A percentile compares a stretch with the other conserved stretches of the same genome.
phyloP scores from a whole-genome alignment of 108 stramenopile genomes.

The Skeletonema menzelii region DNA sequence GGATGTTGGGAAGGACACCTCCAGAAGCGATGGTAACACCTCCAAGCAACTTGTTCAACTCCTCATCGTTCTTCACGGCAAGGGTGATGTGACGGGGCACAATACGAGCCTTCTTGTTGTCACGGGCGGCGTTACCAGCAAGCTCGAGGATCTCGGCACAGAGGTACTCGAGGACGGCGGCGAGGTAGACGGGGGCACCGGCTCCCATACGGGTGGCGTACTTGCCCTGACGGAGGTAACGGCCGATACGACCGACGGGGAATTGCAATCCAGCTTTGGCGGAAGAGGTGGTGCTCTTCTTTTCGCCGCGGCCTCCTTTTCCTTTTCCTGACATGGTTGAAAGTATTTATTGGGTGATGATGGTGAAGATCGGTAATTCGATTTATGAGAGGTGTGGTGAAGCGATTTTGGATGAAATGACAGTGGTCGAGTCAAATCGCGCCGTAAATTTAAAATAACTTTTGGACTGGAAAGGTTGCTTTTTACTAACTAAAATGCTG shows the following conservation, averaged over 20 bases:
- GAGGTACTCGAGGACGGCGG: conserved; percentile 56
- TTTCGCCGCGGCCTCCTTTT: conserved; percentile 62
- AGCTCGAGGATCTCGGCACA: conserved; percentile 94
- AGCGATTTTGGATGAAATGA: neutral
- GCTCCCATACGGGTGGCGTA: conserved; percentile 94
- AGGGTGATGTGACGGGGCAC: conserved; percentile 94
- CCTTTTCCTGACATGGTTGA: conserved; percentile 43
- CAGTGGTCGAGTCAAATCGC: neutral
- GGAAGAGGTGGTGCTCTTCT: conserved; percentile 81
- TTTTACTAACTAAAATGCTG: neutral
- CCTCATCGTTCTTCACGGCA: conserved; percentile 90
- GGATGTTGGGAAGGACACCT: conserved; percentile 93
- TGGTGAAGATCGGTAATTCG: neutral
- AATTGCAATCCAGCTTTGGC: conserved; percentile 96
- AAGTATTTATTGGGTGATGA: neutral
- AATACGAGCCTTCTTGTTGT: conserved; percentile 96
- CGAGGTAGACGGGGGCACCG: conserved; percentile 92
- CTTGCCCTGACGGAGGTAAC: conserved; percentile 95
- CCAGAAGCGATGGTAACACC: conserved; percentile 57
- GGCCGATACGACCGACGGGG: conserved; percentile 94
- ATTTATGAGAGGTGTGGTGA: neutral
- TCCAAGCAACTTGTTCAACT: conserved; percentile 88
- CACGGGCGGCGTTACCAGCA: conserved; percentile 94
- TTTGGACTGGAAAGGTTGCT: neutral
- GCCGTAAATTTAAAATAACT: neutral